Base-by-base conservation (phyloP, 768 basidiomycete species). In the Flagelloscypha sp. region DNA sequence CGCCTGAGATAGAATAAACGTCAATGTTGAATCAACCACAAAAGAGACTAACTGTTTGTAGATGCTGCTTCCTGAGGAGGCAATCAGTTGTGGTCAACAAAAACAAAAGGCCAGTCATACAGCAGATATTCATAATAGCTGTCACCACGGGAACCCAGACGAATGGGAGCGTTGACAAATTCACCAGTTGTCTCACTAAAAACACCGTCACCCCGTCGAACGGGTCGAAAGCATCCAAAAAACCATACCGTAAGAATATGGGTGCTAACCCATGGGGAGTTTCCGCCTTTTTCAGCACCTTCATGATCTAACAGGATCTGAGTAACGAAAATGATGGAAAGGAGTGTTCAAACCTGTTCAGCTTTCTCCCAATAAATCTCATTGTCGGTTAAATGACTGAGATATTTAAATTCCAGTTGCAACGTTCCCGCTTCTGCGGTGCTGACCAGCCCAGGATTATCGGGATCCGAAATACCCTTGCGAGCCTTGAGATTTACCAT, bases 111-210 rank as follows among this genome's bases (percentile, higher is more conserved):
- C 8, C n/a, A n/a, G 8, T 55, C 67, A 61, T 42, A 85, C 83
- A 92, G 50, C 11, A 90, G 58, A 51, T 93, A 90, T 55, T 94
- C 93, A 52, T 95, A 98, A 59, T 80, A 97, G 2, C 87, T 90
- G 55, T 98, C 93, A 20, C 83, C 93, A 27, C 90, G 71, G 22
- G 90, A 90, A 18, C 93, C 93, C 15, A 98, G 72, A 9, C 92
- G 78, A 43, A 98, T 84, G 12, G 83, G 73, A 9, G 84, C 78
- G 17, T 74, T 59, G 13, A 77, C 55, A 41, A 64, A 74, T 39
- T 59, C 49, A 4, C 69, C 71, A 9, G 55, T 48, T 2, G 61
- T 56, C 12, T 62, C 45, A 41, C 68, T 68, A 46, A 12, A 18
- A 7, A 17, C 10, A 17, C 21, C 15, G 25, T 38, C 18, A n/a